phyloP scores from a whole-genome alignment of 306 rosid species.

The Dalbergia oliveri region DNA sequence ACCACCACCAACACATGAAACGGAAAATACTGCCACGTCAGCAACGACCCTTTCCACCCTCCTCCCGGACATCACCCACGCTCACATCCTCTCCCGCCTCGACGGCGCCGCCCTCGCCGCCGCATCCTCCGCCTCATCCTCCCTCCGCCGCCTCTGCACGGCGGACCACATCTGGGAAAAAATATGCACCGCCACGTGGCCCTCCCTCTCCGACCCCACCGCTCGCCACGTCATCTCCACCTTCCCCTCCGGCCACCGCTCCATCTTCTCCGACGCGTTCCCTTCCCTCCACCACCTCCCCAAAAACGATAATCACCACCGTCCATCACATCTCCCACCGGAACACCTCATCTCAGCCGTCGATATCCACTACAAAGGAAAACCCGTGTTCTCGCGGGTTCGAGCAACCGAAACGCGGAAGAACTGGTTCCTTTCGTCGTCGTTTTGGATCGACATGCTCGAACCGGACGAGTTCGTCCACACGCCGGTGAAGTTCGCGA shows the following conservation, averaged over 20 bases:
- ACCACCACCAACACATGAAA: not conserved
- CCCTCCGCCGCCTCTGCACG: constrained; percentile 60
- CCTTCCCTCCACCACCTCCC: constrained; percentile 57
- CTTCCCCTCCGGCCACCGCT: constrained; percentile 71
- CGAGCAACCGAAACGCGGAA: constrained; percentile 52
- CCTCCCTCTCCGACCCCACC: constrained; percentile 55
- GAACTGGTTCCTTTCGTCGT: constrained; percentile 62
- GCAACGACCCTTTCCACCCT: constrained; percentile 51
- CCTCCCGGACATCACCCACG: constrained; percentile 67
- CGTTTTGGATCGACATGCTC: constrained; percentile 62
- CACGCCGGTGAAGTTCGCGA: constrained; percentile 48
- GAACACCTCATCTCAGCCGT: constrained; percentile 71
- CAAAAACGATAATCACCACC: not conserved
- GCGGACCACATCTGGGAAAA: constrained; percentile 71
- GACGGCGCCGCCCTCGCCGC: constrained; percentile 75
- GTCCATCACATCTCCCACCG: constrained; percentile 6
- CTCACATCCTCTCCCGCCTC: constrained; percentile 77
- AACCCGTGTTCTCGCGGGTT: constrained; percentile 64
- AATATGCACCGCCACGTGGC: constrained; percentile 71
- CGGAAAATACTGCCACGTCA: not conserved
- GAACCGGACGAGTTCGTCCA: constrained; percentile 65
- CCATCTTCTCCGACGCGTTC: constrained; percentile 75
- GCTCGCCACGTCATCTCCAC: constrained; percentile 52
- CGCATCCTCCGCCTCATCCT: constrained; percentile 61
- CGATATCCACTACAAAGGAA: constrained; percentile 63